phyloP scores from a whole-genome alignment of 495 filamentous ascomycete genomes.

The Tetracladium setigerum region DNA sequence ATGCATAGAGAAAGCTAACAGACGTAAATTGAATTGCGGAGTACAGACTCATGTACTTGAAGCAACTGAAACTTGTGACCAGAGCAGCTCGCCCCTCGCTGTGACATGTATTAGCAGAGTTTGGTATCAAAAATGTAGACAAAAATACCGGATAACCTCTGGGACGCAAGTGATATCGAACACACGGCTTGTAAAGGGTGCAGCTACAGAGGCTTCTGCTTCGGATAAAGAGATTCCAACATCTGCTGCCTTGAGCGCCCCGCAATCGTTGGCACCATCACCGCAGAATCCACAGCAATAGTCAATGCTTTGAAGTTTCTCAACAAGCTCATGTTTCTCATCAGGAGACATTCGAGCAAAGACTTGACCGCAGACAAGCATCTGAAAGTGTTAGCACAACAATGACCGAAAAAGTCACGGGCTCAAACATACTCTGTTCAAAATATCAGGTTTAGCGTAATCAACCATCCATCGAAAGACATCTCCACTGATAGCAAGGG shows the following conservation, averaged over 20 bases:
- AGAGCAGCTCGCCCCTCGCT: slow-evolving; percentile 90
- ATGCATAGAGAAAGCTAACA: slow-evolving; percentile 95
- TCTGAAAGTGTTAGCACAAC: slow-evolving; percentile 33
- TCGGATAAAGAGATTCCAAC: slow-evolving; percentile 98
- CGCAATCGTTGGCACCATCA: slow-evolving; percentile 97
- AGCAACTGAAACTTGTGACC: slow-evolving; percentile 98
- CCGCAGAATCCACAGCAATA: slow-evolving; percentile 97
- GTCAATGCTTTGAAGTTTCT: slow-evolving; percentile 93
- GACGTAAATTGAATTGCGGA: slow-evolving; percentile 99
- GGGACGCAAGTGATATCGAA: slow-evolving; percentile 98
- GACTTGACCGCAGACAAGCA: slow-evolving; percentile 86
- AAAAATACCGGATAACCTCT: slow-evolving; percentile 67
- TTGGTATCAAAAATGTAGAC: neutral
- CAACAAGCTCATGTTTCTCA: slow-evolving; percentile 96
- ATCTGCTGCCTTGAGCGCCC: slow-evolving; percentile 94
- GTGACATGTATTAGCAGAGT: slow-evolving; percentile 6
- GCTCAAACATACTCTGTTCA: slow-evolving; percentile 44
- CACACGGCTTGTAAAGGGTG: slow-evolving; percentile 89
- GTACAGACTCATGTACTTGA: slow-evolving; percentile 99
- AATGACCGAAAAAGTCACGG: slow-evolving; percentile 16
- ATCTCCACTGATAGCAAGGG: slow-evolving; percentile 82
- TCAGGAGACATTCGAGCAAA: slow-evolving; percentile 99
- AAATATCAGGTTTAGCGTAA: slow-evolving; percentile 50
- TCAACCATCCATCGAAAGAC: slow-evolving; percentile 96
- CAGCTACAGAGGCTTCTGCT: slow-evolving; percentile 95